Percentiles rank a stretch among this genome's conserved stretches.
These are phyloP conservation scores for Calycina marina DNA, from an alignment of 2,329 filamentous ascomycete genomes.

Conservation along the genomic window DNA sequence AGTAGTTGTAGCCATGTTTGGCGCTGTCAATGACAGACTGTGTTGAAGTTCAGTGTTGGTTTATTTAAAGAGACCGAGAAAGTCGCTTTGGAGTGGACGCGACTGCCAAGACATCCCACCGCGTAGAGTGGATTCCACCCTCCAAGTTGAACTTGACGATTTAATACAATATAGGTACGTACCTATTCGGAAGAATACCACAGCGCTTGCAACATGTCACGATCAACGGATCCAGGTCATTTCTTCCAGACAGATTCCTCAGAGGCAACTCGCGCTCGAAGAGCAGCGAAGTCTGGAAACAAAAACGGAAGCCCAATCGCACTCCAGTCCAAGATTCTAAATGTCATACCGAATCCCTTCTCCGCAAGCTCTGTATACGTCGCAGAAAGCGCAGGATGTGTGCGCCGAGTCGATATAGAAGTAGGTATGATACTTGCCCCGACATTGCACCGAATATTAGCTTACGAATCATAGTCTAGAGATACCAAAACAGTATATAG, in stretches of 20 bases:
- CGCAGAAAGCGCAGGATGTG: conserved; percentile 73
- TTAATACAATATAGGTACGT: too few relatives aligned
- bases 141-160: too few relatives aligned
- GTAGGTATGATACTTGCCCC: conserved; percentile 43
- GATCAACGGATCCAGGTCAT: conserved; percentile 58
- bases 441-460: too few relatives aligned
- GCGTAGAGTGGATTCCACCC: too few relatives aligned
- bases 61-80: too few relatives aligned
- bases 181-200: too few relatives aligned
- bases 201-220: conserved; percentile 36
- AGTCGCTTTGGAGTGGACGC: conserved; percentile 1
- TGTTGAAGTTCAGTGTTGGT: too few relatives aligned
- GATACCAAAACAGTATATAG: conserved; percentile 40
- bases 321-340: conserved; percentile 76
- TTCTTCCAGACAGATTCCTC: conserved; percentile 74
- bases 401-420: conserved; percentile 60
- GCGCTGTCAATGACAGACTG: conserved; percentile 4
- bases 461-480: conserved; percentile 28
- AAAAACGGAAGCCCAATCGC: conserved; percentile 67
- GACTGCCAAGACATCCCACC: too few relatives aligned
- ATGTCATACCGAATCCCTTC: conserved; percentile 52
- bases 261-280: conserved; percentile 32
- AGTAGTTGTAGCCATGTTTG: conserved; percentile 21
- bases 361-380: conserved; percentile 51
- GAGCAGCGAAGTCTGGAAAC: conserved; percentile 58